Conservation (phyloP, 371 early-diverging fungal species). For the Nematocida homosporus region DNA sequence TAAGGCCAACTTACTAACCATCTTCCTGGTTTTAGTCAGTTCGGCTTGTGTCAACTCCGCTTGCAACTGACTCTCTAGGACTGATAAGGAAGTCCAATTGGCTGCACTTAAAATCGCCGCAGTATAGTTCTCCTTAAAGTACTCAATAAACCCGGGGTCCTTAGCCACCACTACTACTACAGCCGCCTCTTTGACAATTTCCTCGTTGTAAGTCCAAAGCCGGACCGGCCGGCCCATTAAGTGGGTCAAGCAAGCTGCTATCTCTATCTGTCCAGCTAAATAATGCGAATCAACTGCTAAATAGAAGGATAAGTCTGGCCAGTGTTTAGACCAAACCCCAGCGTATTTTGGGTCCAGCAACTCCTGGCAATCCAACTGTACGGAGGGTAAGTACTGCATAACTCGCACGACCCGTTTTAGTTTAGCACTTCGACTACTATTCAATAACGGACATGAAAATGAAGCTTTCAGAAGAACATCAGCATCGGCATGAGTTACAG, state of each 20-base stretch:
- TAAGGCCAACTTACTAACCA: conserved; percentile 21
- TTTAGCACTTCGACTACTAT: conserved; percentile 16
- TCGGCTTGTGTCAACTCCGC: neutral
- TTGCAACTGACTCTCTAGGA: neutral
- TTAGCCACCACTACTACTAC: conserved; percentile 33
- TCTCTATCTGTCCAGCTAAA: neutral
- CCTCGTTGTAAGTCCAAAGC: conserved; percentile 5
- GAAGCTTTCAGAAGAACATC: conserved; percentile 30
- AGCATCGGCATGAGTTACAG: conserved; percentile 11
- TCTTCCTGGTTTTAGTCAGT: neutral
- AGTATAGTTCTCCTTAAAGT: conserved; percentile 33
- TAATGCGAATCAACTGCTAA: conserved; percentile 29
- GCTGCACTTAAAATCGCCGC: neutral
- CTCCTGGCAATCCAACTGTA: neutral
- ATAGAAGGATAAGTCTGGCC: no score
- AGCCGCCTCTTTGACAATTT: neutral
- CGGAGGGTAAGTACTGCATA: conserved; percentile 2
- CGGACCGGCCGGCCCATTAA: neutral
- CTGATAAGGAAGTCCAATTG: neutral
- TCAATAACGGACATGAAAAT: conserved; percentile 43
- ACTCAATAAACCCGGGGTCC: conserved; percentile 35
- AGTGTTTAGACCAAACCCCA: neutral
- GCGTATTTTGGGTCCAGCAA: neutral
- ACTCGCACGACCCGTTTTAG: neutral
- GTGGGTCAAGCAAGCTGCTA: neutral